Base-by-base conservation (phyloP, 768 basidiomycete species). In the Lyophyllum semitale region DNA sequence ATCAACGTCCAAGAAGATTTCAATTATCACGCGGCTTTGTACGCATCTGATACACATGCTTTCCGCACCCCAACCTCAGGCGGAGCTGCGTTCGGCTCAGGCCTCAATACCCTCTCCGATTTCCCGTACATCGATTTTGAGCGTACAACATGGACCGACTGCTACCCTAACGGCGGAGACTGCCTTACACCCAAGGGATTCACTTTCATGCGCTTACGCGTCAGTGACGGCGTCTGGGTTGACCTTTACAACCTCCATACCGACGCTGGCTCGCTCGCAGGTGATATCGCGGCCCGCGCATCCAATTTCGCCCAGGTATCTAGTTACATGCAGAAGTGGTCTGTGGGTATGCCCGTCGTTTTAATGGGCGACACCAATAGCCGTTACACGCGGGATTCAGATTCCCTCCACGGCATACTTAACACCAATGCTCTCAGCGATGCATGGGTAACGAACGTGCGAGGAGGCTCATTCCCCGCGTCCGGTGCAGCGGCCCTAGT, bases 121-220 rank as follows among this genome's bases (percentile, higher is more conserved):
- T 73, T 68, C 53, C 57, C 66, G 7, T 73, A 61, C 62, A 55
- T 69, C 60, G 73, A 74, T 54, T 60, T 72, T 25, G 60, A 63
- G 41, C 71, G 72, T 23, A 51, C 61, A 13, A 68, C 61, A 47
- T 71, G 72, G 71, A 54, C 63, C 20, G 55, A 63, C 46, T 73
- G 72, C 57, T 58, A 68, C 55, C 37, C 61, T 29, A 68, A 69
- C 55, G 44, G 58, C n/a, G 68, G 65, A 8, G 72, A 74, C 59
- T 76, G 74, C 57, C 62, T 76, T 17, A 74, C 73, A 11, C 73
- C 73, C 0, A 74, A 74, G 54, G 73, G 74, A 8, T 76, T 76
- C 66, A 73, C 70, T 0, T 73, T 71, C 60, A 66, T 68, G 62
- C 71, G 73, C 43, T 40, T 71, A 2, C 61, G 64, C 38, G 60